Percentiles rank a stretch among this genome's conserved stretches.
Conservation (phyloP, 345 rosid genomes). For the Camelina sativa region DNA sequence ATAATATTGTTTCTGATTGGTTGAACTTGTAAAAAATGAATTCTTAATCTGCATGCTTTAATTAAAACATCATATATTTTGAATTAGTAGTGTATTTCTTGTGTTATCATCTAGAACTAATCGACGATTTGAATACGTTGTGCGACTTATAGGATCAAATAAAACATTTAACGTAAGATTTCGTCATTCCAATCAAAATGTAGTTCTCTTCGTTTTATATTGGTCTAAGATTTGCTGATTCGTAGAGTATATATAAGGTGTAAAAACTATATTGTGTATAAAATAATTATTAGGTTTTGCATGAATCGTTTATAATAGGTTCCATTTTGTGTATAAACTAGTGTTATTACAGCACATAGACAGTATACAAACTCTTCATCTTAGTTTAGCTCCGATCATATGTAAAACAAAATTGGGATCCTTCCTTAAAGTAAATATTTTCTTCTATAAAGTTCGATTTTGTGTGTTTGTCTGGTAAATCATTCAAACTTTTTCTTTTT, state of each 20-base stretch:
- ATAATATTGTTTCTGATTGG: no score
- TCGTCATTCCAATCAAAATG: neutral
- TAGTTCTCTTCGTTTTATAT: neutral
- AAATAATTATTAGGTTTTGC: neutral
- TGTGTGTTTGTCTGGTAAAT: constrained; percentile 8
- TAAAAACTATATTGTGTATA: neutral
- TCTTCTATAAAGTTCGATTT: neutral
- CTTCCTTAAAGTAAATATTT: neutral
- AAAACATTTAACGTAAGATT: neutral
- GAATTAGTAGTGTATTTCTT: neutral
- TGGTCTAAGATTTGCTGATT: neutral
- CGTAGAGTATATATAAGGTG: neutral
- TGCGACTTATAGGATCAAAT: neutral
- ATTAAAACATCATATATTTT: no score
- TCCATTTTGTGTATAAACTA: constrained; percentile 8
- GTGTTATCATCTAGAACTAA: neutral
- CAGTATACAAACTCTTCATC: neutral
- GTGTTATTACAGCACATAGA: neutral
- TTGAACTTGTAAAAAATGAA: no score
- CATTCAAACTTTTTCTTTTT: constrained; percentile 16
- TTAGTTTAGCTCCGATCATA: neutral
- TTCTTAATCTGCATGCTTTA: no score
- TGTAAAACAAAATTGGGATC: constrained; percentile 16
- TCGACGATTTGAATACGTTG: neutral
- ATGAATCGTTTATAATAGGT: neutral